Percentiles rank a stretch among this genome's conserved stretches.
phyloP scores from a whole-genome alignment of 2,329 filamentous ascomycete genomes.

The Neocucurbitaria cava region DNA sequence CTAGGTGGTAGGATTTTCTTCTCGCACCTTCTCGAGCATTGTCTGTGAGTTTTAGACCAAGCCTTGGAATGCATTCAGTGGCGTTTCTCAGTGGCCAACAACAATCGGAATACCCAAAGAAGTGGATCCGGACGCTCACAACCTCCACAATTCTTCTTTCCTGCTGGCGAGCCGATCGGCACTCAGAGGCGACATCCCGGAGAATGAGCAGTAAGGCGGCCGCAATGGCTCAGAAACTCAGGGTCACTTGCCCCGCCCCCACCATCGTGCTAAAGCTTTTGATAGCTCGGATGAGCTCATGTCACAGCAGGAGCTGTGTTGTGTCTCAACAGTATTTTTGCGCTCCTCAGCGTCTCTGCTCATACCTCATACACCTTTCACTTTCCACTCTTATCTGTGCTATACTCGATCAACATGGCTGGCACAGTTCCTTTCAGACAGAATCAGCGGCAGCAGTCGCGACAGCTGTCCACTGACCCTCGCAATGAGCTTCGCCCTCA shows the following conservation, averaged over 20 bases:
- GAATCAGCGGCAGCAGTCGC: constrained; percentile 45
- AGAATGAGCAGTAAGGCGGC: constrained; percentile 12
- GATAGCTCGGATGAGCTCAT: constrained; percentile 47
- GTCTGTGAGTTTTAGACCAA: constrained; percentile 9
- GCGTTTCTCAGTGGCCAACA: constrained; percentile 29
- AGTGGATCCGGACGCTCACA: constrained; percentile 39
- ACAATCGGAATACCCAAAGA: constrained; percentile 33
- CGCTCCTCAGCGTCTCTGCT: constrained; percentile 3
- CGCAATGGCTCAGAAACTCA: constrained; percentile 26
- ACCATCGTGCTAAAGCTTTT: constrained; percentile 34
- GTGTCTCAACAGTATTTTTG: constrained; percentile 41
- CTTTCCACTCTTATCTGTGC: constrained; percentile 2
- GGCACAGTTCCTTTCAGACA: constrained; percentile 36
- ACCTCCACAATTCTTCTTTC: constrained; percentile 37
- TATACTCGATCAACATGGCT: constrained; percentile 23
- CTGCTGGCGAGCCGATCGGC: constrained; percentile 27
- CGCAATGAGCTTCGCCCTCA: constrained; percentile 65
- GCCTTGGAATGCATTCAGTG: constrained; percentile 25
- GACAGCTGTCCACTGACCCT: constrained; percentile 58
- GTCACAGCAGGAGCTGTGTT: constrained; percentile 35
- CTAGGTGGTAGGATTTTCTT: constrained; percentile 3
- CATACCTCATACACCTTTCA: not conserved
- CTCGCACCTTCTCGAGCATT: constrained; percentile 14
- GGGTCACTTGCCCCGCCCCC: constrained; percentile 42
- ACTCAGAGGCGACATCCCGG: constrained; percentile 22